Percentiles rank a stretch among this genome's conserved stretches.
Evolutionary conservation across 768 basidiomycete genomes (phyloP).

Genomic region (Hysterangium stoloniferum): DNA sequence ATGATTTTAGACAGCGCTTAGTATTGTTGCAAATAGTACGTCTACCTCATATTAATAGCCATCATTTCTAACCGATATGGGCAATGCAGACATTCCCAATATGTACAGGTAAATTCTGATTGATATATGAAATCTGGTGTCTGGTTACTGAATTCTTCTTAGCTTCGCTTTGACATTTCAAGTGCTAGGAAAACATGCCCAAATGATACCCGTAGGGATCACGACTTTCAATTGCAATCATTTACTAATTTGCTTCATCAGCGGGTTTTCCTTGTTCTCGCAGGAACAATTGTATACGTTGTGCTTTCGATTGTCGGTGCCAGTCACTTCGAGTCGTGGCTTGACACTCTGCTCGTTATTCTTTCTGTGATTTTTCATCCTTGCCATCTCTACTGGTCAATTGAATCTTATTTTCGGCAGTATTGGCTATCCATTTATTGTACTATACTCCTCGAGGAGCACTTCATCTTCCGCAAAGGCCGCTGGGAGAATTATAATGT

Average conservation of each 20-base stretch:
- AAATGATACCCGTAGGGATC: slow-evolving; percentile 30
- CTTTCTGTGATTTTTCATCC: slow-evolving; percentile 14
- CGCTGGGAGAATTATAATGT: slow-evolving; percentile 28
- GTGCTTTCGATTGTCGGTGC: slow-evolving; percentile 40
- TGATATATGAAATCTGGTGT: background rate
- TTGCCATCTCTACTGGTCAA: background rate
- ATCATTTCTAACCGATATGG: background rate
- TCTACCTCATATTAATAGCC: background rate
- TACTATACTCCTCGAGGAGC: slow-evolving; percentile 39
- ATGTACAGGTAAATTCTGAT: slow-evolving; percentile 28
- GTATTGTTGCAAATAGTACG: slow-evolving; percentile 36
- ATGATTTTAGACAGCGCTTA: slow-evolving; percentile 22
- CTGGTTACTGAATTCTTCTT: background rate
- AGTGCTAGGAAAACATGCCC: slow-evolving; percentile 33
- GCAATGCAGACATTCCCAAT: slow-evolving; percentile 29
- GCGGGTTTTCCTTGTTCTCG: slow-evolving; percentile 28
- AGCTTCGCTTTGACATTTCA: slow-evolving; percentile 37
- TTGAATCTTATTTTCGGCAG: background rate
- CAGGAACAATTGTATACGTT: slow-evolving; percentile 33
- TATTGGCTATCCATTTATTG: slow-evolving; percentile 48
- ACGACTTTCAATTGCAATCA: slow-evolving; percentile 1
- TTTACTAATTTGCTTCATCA: slow-evolving; percentile 3
- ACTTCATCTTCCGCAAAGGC: slow-evolving; percentile 40
- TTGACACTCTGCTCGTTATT: slow-evolving; percentile 34
- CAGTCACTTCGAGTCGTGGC: slow-evolving; percentile 32